phyloP scores from a whole-genome alignment of 495 filamentous ascomycete species.

The Trichocladium antarcticum region DNA sequence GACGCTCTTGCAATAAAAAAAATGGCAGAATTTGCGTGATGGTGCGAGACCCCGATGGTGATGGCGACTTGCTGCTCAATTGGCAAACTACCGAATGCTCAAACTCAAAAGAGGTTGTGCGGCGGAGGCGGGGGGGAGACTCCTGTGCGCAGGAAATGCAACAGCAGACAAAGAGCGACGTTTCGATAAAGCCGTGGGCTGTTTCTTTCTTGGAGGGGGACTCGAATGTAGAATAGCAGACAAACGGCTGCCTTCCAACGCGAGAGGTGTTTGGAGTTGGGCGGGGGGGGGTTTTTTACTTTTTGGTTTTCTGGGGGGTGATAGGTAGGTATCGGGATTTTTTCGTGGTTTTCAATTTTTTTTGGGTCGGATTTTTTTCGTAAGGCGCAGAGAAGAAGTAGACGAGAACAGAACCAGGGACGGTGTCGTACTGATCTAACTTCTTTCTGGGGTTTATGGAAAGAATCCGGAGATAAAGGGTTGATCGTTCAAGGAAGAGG shows the following conservation, averaged over 20 bases:
- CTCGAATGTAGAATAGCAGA: constrained; percentile 9
- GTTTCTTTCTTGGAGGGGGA: constrained; percentile 10
- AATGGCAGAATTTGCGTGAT: neutral
- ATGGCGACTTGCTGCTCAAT: neutral
- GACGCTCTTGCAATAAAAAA: neutral
- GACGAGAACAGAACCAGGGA: constrained; percentile 24
- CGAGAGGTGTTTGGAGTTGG: neutral
- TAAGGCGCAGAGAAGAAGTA: constrained; percentile 24
- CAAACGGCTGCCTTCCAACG: constrained; percentile 14
- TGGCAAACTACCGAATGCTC: constrained; percentile 13
- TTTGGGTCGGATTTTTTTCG: constrained; percentile 32
- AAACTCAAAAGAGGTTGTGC: constrained; percentile 1
- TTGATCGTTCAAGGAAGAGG: constrained; percentile 20
- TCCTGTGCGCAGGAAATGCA: constrained; percentile 16
- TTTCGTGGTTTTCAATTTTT: constrained; percentile 40
- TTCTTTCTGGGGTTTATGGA: constrained; percentile 24
- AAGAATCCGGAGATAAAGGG: constrained; percentile 24
- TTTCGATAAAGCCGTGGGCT: constrained; percentile 7
- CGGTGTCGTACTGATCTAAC: constrained; percentile 26
- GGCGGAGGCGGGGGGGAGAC: constrained; percentile 5
- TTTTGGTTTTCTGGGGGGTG: constrained; percentile 15
- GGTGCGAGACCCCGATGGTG: neutral
- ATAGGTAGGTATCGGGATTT: constrained; percentile 30
- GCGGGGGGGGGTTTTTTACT: constrained; percentile 18
- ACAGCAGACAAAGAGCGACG: constrained; percentile 24